Conservation (phyloP, 1,284 basidiomycete species). For the Sanghuangporus sanghuang region DNA sequence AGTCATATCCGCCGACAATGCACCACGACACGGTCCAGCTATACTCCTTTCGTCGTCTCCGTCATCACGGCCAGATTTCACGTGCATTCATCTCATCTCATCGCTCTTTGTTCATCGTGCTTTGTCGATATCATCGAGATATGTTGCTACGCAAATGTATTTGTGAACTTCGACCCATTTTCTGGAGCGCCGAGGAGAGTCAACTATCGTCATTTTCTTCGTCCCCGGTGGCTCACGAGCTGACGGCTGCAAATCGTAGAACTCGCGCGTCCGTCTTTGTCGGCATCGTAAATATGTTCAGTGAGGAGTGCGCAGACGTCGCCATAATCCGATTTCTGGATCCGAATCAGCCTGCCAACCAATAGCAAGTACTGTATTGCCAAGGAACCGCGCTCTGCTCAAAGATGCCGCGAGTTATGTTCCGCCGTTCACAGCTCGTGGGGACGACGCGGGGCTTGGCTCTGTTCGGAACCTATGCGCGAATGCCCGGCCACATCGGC, state of each 20-base stretch:
- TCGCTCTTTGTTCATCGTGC: neutral
- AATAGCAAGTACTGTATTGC: neutral
- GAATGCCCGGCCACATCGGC: neutral
- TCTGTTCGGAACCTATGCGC: neutral
- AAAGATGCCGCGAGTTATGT: neutral
- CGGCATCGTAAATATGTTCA: neutral
- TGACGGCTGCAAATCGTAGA: neutral
- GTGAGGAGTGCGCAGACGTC: neutral
- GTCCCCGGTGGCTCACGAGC: neutral
- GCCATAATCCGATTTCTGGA: neutral
- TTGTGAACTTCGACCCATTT: too few relatives aligned
- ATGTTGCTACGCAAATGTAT: too few relatives aligned
- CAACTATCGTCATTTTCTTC: neutral
- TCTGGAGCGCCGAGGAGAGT: too few relatives aligned
- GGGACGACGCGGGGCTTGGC: conserved; percentile 1
- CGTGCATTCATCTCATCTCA: neutral
- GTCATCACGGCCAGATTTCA: neutral
- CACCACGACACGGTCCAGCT: neutral
- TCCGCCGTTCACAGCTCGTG: neutral
- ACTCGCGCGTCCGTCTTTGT: neutral
- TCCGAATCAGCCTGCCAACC: neutral
- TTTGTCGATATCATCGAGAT: neutral
- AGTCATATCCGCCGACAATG: neutral
- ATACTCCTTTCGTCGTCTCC: neutral
- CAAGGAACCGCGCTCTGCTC: neutral